Evolutionary conservation across 768 basidiomycete species (phyloP), one percentile per base, ranked within the genome.

Genomic region (Termitomyces sp.): DNA sequence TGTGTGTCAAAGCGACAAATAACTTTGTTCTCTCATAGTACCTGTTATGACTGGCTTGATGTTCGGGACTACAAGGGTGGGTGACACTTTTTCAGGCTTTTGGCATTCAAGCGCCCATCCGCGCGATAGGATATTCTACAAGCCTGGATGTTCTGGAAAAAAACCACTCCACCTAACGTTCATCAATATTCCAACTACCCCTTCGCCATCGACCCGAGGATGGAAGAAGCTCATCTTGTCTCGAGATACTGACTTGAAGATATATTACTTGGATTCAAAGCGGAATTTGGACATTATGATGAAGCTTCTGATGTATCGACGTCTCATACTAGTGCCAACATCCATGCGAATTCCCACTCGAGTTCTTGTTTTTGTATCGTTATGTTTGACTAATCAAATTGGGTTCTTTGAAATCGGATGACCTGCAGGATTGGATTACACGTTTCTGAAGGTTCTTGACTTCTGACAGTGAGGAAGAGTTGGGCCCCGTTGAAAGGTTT

Each of bases 41-140:
- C 57, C 57, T 32, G 57, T 59, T 10, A 4, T 59, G 9, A 59
- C 7, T 54, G 53, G 53, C 25, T 25, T 54, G 15, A 17, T 54
- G 38, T 54, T 54, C 7, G 53, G 53, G 5, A 54, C 38, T 25
- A 54, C 38, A 31, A 40, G 12, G 25, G 53, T 54, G 15, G 15
- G 53, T 14, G 38, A 29, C 37, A 40, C 25, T 29, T 53, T 10
- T 15, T 17, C 11, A 15, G 37, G 6, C 5, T 29, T 42, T 1
- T 42, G 1, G 25, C 15, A 15, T 12, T 17, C 9, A 17, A 29
- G 4, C 29, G 2, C 29, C 10, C 11, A 54, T 31, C 4, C 25
- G 17, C 5, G 8, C 8, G 9, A 8, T 15, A 54, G 53, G 53
- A 54, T 54, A 54, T 54, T 8, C 14, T 54, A 29, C 53, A 42